These are phyloP conservation scores for Polytrichum formosum DNA, from an alignment of 225 moss, liverwort and hornwort species.

Conservation along the genomic window DNA sequence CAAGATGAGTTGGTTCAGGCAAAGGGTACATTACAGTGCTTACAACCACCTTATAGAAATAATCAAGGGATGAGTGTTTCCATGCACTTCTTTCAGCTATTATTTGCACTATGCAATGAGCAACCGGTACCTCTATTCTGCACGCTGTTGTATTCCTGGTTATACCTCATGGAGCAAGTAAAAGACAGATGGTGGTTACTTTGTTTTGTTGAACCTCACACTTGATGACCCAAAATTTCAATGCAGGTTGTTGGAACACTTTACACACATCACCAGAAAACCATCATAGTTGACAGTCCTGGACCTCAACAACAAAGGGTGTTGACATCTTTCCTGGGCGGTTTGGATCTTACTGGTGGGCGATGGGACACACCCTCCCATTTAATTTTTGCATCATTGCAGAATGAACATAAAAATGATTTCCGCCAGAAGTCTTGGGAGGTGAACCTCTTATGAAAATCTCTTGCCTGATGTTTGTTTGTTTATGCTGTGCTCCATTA, in stretches of 20 bases:
- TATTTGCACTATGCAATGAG: too few relatives aligned
- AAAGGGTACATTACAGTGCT: constrained; percentile 27
- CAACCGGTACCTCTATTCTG: too few relatives aligned
- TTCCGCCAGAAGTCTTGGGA: constrained; percentile 58
- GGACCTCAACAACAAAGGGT: constrained; percentile 39
- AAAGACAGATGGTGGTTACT: too few relatives aligned
- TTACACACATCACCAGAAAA: constrained; percentile 64
- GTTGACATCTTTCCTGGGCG: constrained; percentile 45
- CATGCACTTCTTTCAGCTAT: too few relatives aligned
- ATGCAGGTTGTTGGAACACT: constrained; percentile 56
- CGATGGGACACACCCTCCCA: constrained; percentile 65
- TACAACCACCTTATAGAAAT: background rate
- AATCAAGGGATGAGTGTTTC: too few relatives aligned
- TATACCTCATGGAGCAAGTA: too few relatives aligned
- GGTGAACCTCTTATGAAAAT: constrained; percentile 13
- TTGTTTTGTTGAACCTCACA: too few relatives aligned
- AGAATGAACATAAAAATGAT: constrained; percentile 50
- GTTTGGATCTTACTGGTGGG: constrained; percentile 49
- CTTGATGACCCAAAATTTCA: background rate
- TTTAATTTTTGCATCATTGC: constrained; percentile 40
- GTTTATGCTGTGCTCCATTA: too few relatives aligned
- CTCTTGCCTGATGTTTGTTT: too few relatives aligned
- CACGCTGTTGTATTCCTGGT: too few relatives aligned
- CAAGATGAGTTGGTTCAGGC: constrained; percentile 59
- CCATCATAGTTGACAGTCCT: constrained; percentile 34